Conservation (phyloP, 305 asterid species). For the Withania somnifera region DNA sequence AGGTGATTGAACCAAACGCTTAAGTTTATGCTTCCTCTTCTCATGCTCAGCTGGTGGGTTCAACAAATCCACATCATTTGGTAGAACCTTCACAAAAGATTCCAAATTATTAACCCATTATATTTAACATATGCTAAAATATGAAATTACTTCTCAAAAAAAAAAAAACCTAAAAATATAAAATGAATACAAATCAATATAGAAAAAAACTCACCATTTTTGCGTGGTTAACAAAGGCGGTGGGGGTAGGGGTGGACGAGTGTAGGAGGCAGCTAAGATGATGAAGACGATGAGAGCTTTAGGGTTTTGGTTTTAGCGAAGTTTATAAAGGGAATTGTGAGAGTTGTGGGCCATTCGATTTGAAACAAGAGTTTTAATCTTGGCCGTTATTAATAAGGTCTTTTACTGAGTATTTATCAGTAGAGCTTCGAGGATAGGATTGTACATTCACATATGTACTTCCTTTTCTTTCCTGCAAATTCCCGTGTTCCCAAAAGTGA, state of each 20-base stretch:
- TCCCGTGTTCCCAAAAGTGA: too few relatives aligned
- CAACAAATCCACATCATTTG: slow-evolving; percentile 17
- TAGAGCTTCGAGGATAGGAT: not conserved
- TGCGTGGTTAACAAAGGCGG: not conserved
- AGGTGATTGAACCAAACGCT: slow-evolving; percentile 16
- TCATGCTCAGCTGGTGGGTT: slow-evolving; percentile 18
- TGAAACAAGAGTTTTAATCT: not conserved
- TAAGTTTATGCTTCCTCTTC: slow-evolving; percentile 22
- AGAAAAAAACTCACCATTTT: not conserved
- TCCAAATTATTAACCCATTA: not conserved
- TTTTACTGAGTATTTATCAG: not conserved
- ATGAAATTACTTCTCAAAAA: too few relatives aligned
- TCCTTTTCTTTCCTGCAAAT: too few relatives aligned
- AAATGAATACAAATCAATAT: too few relatives aligned
- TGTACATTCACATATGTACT: not conserved
- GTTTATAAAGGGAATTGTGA: not conserved
- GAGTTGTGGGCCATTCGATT: not conserved
- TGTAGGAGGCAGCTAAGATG: not conserved
- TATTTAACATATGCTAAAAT: too few relatives aligned
- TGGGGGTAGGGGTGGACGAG: not conserved
- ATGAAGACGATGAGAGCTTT: not conserved
- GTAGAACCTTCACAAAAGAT: slow-evolving; percentile 5
- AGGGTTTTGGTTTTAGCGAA: not conserved
- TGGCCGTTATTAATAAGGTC: not conserved
- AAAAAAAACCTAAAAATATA: too few relatives aligned